Percentiles rank a stretch among this genome's conserved stretches.
These are phyloP conservation scores for Novymonas esmeraldas DNA, from an alignment of 208 protist species.

Conservation along the genomic window DNA sequence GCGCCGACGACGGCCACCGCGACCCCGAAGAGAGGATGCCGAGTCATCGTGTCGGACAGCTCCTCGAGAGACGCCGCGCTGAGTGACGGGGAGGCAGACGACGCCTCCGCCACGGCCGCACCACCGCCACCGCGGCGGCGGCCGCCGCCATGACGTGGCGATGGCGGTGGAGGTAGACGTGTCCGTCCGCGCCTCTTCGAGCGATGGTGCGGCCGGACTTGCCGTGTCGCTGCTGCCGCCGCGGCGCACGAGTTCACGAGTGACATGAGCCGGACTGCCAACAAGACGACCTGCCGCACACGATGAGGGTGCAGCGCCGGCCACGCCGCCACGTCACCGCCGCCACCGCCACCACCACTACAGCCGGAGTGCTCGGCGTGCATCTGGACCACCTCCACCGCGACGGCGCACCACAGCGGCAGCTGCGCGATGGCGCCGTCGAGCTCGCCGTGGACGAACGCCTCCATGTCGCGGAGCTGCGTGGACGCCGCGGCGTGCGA, in stretches of 20 bases:
- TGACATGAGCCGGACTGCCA: slow-evolving; percentile 23
- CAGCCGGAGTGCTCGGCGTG: slow-evolving; percentile 9
- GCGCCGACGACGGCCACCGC: slow-evolving; percentile 37
- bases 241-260: no score
- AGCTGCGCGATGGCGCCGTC: slow-evolving; percentile 6
- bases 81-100: background rate
- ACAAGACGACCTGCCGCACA: slow-evolving; percentile 20
- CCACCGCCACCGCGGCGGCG: no score
- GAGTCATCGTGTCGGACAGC: slow-evolving; percentile 22
- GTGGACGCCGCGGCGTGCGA: background rate
- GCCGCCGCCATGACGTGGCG: background rate
- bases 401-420: slow-evolving; percentile 30
- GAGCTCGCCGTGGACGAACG: slow-evolving; percentile 5
- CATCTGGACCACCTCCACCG: slow-evolving; percentile 19
- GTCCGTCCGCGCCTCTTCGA: no score
- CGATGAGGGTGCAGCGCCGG: background rate
- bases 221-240: background rate
- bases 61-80: background rate
- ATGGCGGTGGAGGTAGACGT: no score
- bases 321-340: background rate
- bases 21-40: slow-evolving; percentile 46
- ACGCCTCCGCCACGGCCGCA: background rate
- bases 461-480: slow-evolving; percentile 13
- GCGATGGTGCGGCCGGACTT: no score
- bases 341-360: background rate